A percentile compares a stretch with the other conserved stretches of the same genome.
These are phyloP conservation scores for Shiraia bambusicola DNA, from an alignment of 2,329 filamentous ascomycete species.

Conservation along the genomic window DNA sequence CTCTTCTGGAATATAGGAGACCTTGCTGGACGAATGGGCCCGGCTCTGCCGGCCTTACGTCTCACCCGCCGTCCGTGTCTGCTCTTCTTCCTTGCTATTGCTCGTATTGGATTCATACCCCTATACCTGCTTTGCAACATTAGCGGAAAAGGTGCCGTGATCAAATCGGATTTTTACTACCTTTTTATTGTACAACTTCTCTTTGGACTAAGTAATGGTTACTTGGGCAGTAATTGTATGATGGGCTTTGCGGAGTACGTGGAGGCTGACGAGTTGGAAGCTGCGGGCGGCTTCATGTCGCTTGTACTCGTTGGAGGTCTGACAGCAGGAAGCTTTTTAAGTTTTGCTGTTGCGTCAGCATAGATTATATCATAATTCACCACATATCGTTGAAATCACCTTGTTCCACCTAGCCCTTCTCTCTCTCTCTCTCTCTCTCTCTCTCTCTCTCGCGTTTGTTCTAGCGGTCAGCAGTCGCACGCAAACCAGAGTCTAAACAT, in stretches of 20 bases:
- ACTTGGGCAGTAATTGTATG: constrained; percentile 84
- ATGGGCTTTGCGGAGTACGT: constrained; percentile 85
- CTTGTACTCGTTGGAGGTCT: constrained; percentile 83
- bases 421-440: too few species aligned
- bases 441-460: too few species aligned
- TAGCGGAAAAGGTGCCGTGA: constrained; percentile 64
- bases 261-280: constrained; percentile 78
- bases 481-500: too few species aligned
- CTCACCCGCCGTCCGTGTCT: constrained; percentile 64
- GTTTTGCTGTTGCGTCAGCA: constrained; percentile 57
- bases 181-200: constrained; percentile 77
- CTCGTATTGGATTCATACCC: constrained; percentile 72
- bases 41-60: constrained; percentile 58
- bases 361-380: too few species aligned
- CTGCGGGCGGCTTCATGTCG: constrained; percentile 91
- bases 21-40: constrained; percentile 70
- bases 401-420: too few species aligned
- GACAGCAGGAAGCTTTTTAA: constrained; percentile 81
- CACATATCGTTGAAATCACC: too few species aligned
- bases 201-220: constrained; percentile 86
- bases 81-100: constrained; percentile 67
- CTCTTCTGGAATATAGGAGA: constrained; percentile 94
- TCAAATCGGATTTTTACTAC: constrained; percentile 86
- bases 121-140: constrained; percentile 91
- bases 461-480: too few species aligned